Percentiles rank a stretch among this genome's conserved stretches.
Conservation (phyloP, 352 stramenopile genomes). For the Aphanomyces astaci region DNA sequence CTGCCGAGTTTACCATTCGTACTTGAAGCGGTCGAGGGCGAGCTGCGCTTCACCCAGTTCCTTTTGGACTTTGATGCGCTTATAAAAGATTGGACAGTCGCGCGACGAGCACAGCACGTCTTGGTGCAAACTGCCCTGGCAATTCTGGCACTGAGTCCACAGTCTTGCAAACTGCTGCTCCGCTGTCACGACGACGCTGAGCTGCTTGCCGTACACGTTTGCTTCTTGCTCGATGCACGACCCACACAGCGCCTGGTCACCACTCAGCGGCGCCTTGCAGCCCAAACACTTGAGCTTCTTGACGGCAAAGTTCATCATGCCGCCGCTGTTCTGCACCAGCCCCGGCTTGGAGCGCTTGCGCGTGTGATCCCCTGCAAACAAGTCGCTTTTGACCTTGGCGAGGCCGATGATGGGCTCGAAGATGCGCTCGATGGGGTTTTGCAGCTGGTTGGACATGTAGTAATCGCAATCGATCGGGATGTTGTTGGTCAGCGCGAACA, state of each 20-base stretch:
- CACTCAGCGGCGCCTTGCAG: constrained; percentile 92
- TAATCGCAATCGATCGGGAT: constrained; percentile 98
- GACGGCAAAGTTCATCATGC: constrained; percentile 98
- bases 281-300: constrained; percentile 97
- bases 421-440: constrained; percentile 96
- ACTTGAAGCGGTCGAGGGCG: constrained; percentile 92
- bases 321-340: constrained; percentile 91
- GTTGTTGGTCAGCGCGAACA: constrained; percentile 99
- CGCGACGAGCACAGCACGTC: constrained; percentile 93
- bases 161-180: constrained; percentile 93
- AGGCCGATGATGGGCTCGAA: constrained; percentile 97
- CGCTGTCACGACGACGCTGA: constrained; percentile 87
- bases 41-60: constrained; percentile 93
- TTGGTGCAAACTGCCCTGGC: constrained; percentile 96
- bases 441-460: constrained; percentile 98
- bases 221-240: constrained; percentile 91
- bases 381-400: constrained; percentile 81
- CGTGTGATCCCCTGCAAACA: constrained; percentile 97
- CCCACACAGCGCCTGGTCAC: constrained; percentile 86
- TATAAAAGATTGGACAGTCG: constrained; percentile 99
- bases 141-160: constrained; percentile 98
- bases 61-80: constrained; percentile 98
- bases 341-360: constrained; percentile 96
- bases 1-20: constrained; percentile 73
- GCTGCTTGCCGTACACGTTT: constrained; percentile 93